Evolutionary conservation across 2,329 filamentous ascomycete genomes (phyloP).

Genomic region (Aspergillus sp.): DNA sequence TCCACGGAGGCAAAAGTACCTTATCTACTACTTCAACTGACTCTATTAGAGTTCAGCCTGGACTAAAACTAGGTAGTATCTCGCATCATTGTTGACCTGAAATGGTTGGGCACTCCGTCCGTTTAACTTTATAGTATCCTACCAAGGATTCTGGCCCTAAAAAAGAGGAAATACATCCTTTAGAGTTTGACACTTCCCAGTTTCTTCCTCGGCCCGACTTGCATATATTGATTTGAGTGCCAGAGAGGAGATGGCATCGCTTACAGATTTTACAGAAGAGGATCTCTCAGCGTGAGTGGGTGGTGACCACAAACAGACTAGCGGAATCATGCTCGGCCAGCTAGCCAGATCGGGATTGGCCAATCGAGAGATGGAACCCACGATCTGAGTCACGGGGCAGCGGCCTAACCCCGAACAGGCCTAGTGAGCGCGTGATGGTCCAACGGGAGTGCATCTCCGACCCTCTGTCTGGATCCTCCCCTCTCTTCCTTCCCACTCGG

Average conservation of each 20-base stretch:
- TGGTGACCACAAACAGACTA: not conserved
- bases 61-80: too few species aligned
- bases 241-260: not conserved
- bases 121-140: too few species aligned
- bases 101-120: too few species aligned
- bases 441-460: not conserved
- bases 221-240: too few species aligned
- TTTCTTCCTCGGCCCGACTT: too few species aligned
- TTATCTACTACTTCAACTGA: too few species aligned
- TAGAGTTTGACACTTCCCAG: too few species aligned
- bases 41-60: too few species aligned
- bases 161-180: too few species aligned
- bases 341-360: not conserved
- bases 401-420: not conserved
- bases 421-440: not conserved
- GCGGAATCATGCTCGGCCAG: not conserved
- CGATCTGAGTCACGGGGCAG: not conserved
- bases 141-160: too few species aligned
- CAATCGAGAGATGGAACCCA: not conserved
- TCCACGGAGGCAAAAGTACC: too few species aligned
- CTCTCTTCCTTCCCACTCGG: not conserved
- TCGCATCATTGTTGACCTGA: too few species aligned
- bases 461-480: not conserved
- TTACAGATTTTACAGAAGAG: not conserved
- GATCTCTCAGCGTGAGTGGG: not conserved